Base-by-base conservation (phyloP, 2,329 filamentous ascomycete species). In the Graphilbum fragrans region DNA sequence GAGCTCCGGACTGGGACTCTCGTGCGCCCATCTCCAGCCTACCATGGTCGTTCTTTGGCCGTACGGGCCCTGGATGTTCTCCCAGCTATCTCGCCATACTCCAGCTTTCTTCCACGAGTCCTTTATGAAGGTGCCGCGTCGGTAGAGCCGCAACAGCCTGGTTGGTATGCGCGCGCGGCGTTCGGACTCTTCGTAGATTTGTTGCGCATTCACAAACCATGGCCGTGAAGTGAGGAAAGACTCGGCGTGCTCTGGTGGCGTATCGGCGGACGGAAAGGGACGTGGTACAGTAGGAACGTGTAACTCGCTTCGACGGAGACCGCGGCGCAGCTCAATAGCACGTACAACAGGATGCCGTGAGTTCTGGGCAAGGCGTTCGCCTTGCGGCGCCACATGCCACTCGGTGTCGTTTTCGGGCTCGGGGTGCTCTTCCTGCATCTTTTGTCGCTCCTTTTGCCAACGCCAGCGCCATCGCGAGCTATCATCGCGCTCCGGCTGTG, bases 1-100 rank as follows among this genome's bases (percentile, higher is more conserved):
- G 17, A 27, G 37, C 18, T 39, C 37, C 5, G 37, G 37, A 22
- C 37, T 39, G 25, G 37, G 37, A 11, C 27, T 39, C 27, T 39
- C 37, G 6, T 39, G 25, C 7, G 17, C 17, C 37, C 37, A 39
- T 27, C 33, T 39, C 37, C 37, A 39, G 5, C 37, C 37, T 5
- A 14, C 5, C 8, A 31, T 6, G 17, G 22, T 20, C 9, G 7
- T 34, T 34, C 17, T 10, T 34, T 18, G 17, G 17, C 14, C 8
- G 32, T 8, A 18, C n/a, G n/a, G n/a, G n/a, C n/a, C n/a, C n/a
- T n/a, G n/a, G n/a, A n/a, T n/a, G n/a, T 34, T 18, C n/a, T n/a
- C 32, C 35, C 35, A 37, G 11, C 17, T 20, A 17, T 37, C 35
- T 18, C 25, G 18, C 20, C 19, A 37, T 10, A 21, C 25, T 4